Evolutionary conservation across 164 flowering plant species (phyloP), one percentile per base, ranked within the genome.

Genomic region (Chimonanthus salicifolius): DNA sequence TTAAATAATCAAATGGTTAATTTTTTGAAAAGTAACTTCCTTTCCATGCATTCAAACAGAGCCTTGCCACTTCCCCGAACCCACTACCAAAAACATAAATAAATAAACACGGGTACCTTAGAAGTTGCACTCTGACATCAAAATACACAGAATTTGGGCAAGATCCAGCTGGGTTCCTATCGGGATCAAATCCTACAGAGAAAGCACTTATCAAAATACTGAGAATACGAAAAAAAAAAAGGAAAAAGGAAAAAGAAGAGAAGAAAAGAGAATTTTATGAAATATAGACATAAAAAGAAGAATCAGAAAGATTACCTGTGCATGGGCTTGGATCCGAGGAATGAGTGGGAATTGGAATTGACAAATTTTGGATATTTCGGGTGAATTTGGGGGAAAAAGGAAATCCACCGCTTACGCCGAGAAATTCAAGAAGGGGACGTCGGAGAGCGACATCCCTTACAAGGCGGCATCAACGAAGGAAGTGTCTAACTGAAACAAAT

Each of bases 371-470:
- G 49, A 49, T 62, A 49, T 20, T 20, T 50, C n/a, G 7, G 47
- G 62, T 67, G 43, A 67, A 63, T 45, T 69, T 75, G 50, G 33
- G 33, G 58, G 21, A 73, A 72, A 73, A 70, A 44, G 71, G 69
- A 68, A 64, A 69, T 62, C 80, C 80, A 80, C 68, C 75, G 83
- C 74, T 80, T 81, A 51, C 83, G 82, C 68, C 62, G 74, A 74
- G 79, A 81, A 77, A 49, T 77, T 73, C 76, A 76, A 78, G 73
- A 72, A 60, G 58, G 71, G 71, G 77, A 78, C 75, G 68, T 69
- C 77, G 74, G 83, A 78, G 77, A 75, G 82, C 74, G 76, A 82
- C 83, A 83, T 76, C 68, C 77, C 82, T 80, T 74, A 77, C 87
- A 80, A 75, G 68, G 82, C 87, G 82, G 81, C 85, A 80, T 77